phyloP scores from a whole-genome alignment of 306 rosid genomes.

The Medicago truncatula region MtrunA17r5.0-ANR NC_053043.1:4881001-4881500 shows the following conservation, averaged over 20 bases:
- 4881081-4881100: constrained; percentile 47
- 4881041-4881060: neutral
- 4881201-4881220: constrained; percentile 41
- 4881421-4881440: neutral
- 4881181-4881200: constrained; percentile 32
- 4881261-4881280: too few relatives aligned
- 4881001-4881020: constrained; percentile 9
- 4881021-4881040: constrained; percentile 40
- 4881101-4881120: constrained; percentile 36
- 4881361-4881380: too few relatives aligned
- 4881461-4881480: too few relatives aligned
- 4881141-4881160: constrained; percentile 19
- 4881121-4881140: constrained; percentile 33
- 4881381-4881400: too few relatives aligned
- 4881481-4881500: too few relatives aligned
- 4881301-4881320: too few relatives aligned
- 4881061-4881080: constrained; percentile 33
- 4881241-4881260: too few relatives aligned
- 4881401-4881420: neutral
- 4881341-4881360: too few relatives aligned
- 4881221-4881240: constrained; percentile 39
- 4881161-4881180: constrained; percentile 14
- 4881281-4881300: too few relatives aligned
- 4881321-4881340: too few relatives aligned
- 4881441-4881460: neutral